Evolutionary conservation across 148 eudicot genomes (phyloP), one percentile per base, ranked within the genome.

Genomic region (Silene latifolia): DNA sequence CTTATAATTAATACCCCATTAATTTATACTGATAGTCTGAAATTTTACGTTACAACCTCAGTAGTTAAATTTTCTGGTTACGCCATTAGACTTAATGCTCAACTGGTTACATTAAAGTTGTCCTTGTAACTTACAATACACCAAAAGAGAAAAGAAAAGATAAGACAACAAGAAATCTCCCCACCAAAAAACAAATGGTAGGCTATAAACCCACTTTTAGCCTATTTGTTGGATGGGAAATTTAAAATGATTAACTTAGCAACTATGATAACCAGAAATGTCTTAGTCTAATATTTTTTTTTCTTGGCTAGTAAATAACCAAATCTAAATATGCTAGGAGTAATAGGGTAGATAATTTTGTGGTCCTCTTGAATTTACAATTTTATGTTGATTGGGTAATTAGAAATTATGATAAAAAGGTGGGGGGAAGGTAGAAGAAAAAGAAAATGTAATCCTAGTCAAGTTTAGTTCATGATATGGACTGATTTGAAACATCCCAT

Each of bases 401-500:
- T 69, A 42, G 1, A 46, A 56, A 42, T 19, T 58, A 20, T 61
- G 1, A 74, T 59, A 53, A 20, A 74, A 60, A 21, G 24, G 65
- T 54, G 3, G 35, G 18, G 54, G 17, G 48, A 46, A 25, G 53
- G 17, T 53, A 21, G 42, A 58, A 13, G 24, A 17, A 62, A 61
- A 56, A 54, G 60, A 39, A 65, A 57, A 71, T 53, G 65, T 58
- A 72, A 46, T 65, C 60, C 60, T 27, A 46, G 63, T 59, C 46
- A 71, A 78, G 63, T 71, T 80, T 80, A 76, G 83, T 80, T 80
- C 79, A 76, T 64, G 83, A 80, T 57, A 46, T 64, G 62, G 83
- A 80, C 42, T 81, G 80, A 80, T 76, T 57, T 76, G 70, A 76
- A 68, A 81, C 79, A 77, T 72, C 74, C 77, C 73, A 58, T 66